A percentile compares a stretch with the other conserved stretches of the same genome.
phyloP scores from a whole-genome alignment of 352 stramenopile genomes.

The Phytopythium kandeliae region DNA sequence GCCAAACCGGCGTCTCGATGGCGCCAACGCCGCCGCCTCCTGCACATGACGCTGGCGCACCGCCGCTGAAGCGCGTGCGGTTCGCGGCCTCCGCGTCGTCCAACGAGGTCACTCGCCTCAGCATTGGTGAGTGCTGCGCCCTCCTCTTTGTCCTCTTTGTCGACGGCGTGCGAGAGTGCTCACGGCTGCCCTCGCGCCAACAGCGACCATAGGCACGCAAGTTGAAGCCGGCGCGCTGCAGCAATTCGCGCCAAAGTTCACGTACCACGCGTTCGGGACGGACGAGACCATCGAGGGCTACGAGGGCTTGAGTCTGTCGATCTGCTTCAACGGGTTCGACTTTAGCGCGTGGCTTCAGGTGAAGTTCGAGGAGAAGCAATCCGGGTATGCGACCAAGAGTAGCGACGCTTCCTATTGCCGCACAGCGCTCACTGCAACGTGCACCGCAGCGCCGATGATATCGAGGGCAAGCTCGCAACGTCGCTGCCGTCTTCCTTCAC shows the following conservation, averaged over 20 bases:
- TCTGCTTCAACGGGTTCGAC: constrained; percentile 61
- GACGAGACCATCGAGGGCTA: constrained; percentile 69
- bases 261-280: constrained; percentile 78
- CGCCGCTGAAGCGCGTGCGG: constrained; percentile 50
- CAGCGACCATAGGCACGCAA: constrained; percentile 35
- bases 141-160: not conserved
- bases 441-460: constrained; percentile 24
- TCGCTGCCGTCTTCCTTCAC: constrained; percentile 42
- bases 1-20: not conserved
- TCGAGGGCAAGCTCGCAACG: constrained; percentile 37
- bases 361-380: constrained; percentile 41
- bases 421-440: not conserved
- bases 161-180: too few relatives aligned
- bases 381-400: constrained; percentile 17
- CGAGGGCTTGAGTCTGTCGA: constrained; percentile 39
- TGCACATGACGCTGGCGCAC: not conserved
- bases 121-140: constrained; percentile 35
- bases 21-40: not conserved
- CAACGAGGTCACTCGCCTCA: constrained; percentile 47
- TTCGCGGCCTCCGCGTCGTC: constrained; percentile 39
- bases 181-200: too few relatives aligned
- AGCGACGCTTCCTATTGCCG: too few relatives aligned
- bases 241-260: constrained; percentile 66
- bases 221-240: constrained; percentile 33
- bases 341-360: constrained; percentile 57